A percentile compares a stretch with the other conserved stretches of the same genome.
Conservation (phyloP, 345 rosid species). For the Aquilaria sinensis region DNA sequence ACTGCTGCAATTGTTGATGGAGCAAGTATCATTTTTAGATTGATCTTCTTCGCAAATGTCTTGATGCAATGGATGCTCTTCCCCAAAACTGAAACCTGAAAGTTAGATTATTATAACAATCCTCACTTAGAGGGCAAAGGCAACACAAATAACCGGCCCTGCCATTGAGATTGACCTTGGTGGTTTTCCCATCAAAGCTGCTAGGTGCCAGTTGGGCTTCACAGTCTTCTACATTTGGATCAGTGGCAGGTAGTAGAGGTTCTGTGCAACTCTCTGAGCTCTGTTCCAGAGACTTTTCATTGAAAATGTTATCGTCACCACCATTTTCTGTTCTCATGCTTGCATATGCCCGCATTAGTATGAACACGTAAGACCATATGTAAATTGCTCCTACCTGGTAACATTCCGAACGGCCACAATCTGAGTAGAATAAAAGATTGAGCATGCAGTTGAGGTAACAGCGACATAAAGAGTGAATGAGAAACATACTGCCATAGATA, state of each 20-base stretch:
- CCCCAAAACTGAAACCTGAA: constrained; percentile 20
- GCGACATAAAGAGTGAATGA: background rate
- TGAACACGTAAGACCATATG: constrained; percentile 55
- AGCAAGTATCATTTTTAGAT: constrained; percentile 41
- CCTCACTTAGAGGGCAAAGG: constrained; percentile 2
- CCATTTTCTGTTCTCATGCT: constrained; percentile 12
- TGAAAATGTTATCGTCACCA: constrained; percentile 11
- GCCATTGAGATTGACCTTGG: constrained; percentile 16
- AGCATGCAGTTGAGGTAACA: background rate
- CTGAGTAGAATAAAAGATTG: background rate
- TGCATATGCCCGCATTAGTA: constrained; percentile 41
- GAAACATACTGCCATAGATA: constrained; percentile 61
- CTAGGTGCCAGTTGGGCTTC: constrained; percentile 8
- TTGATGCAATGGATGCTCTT: constrained; percentile 20
- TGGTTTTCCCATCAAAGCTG: constrained; percentile 5
- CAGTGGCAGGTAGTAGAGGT: constrained; percentile 31
- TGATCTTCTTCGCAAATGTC: constrained; percentile 21
- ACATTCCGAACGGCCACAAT: too few relatives aligned
- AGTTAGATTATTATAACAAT: constrained; percentile 8
- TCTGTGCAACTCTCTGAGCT: constrained; percentile 27
- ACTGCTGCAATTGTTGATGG: constrained; percentile 61
- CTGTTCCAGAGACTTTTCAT: constrained; percentile 15
- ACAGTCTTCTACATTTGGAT: constrained; percentile 5
- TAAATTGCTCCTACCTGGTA: constrained; percentile 54
- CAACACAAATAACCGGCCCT: background rate